Percentiles rank a stretch among this genome's conserved stretches.
These are phyloP conservation scores for Eremothecium cymbalariae DNA, from an alignment of 1,139 yeast species.

Conservation along the genomic window DNA sequence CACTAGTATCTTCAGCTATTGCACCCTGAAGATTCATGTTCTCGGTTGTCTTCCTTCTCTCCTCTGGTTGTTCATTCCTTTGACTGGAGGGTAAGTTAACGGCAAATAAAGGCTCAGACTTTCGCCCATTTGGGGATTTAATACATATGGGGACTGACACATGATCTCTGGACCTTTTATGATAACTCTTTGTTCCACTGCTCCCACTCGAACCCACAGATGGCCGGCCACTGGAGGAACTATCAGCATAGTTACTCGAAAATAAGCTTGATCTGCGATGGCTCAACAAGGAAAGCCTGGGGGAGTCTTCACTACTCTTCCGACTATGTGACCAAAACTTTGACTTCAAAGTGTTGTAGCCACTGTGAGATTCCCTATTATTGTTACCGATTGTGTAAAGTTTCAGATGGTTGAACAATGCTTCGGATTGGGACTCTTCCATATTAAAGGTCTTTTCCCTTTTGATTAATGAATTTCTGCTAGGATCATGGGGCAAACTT, in stretches of 20 bases:
- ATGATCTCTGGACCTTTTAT: constrained; percentile 1
- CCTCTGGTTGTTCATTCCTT: neutral
- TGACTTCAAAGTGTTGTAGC: constrained; percentile 1
- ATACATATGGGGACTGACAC: constrained; percentile 4
- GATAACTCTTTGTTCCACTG: neutral
- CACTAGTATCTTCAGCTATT: constrained; percentile 19
- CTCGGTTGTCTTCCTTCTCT: neutral
- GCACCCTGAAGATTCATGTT: neutral
- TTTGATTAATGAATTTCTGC: constrained; percentile 12
- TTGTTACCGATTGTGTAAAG: constrained; percentile 6
- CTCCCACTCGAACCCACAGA: neutral
- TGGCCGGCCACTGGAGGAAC: neutral
- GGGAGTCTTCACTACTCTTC: constrained; percentile 6
- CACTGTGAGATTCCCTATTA: neutral
- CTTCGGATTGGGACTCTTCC: constrained; percentile 12
- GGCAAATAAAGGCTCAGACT: neutral
- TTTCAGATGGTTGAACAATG: constrained; percentile 10
- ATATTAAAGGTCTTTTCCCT: constrained; percentile 6
- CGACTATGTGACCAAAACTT: constrained; percentile 1
- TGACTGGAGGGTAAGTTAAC: too few species aligned
- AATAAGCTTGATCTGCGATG: constrained; percentile 2
- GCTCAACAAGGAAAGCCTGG: constrained; percentile 1
- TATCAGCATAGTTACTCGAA: neutral
- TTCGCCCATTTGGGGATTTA: neutral
- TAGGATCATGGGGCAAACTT: neutral